Conservation (phyloP, 306 rosid species). For the Abrus precatorius region DNA sequence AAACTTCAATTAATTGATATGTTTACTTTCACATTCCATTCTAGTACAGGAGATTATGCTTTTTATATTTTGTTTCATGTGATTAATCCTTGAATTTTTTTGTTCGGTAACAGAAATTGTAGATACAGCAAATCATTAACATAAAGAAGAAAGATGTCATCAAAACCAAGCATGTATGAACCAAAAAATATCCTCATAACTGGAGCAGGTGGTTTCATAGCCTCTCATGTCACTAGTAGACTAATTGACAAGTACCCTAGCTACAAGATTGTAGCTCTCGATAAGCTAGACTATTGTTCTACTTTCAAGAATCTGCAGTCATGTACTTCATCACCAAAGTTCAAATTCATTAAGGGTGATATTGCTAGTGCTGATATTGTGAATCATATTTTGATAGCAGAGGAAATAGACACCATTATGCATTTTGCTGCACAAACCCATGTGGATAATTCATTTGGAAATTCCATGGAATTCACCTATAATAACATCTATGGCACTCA, state of each 20-base stretch:
- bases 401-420: constrained; percentile 79
- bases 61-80: not conserved
- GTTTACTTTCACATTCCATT: not conserved
- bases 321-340: constrained; percentile 59
- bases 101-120: constrained; percentile 37
- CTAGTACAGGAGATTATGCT: not conserved
- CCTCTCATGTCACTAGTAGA: constrained; percentile 74
- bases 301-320: constrained; percentile 63
- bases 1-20: not conserved
- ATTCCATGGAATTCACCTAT: constrained; percentile 79
- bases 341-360: constrained; percentile 76
- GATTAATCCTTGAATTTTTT: constrained; percentile 30
- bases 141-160: constrained; percentile 52
- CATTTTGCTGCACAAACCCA: constrained; percentile 87
- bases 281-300: constrained; percentile 79
- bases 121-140: constrained; percentile 34
- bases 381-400: constrained; percentile 65
- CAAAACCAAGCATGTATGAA: constrained; percentile 51
- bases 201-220: constrained; percentile 83
- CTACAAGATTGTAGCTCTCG: constrained; percentile 75
- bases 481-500: constrained; percentile 82
- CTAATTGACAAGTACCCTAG: constrained; percentile 61
- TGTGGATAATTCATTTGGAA: constrained; percentile 82
- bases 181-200: constrained; percentile 75
- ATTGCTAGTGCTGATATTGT: constrained; percentile 69